These are phyloP conservation scores for Chondrus crispus DNA, from an alignment of 23 red algal species.

Conservation along the genomic window DNA sequence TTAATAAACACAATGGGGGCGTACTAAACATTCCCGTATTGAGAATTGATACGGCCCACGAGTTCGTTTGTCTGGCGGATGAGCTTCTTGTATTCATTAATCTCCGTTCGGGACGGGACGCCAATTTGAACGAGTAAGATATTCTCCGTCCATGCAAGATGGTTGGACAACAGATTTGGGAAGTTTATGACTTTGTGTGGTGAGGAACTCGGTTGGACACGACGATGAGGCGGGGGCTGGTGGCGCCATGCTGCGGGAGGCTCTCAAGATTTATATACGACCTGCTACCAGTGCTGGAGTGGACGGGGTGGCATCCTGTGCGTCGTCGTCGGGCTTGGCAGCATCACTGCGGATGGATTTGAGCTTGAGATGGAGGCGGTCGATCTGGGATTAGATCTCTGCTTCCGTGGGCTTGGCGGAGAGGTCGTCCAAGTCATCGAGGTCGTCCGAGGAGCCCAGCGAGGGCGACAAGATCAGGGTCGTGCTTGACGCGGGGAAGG, in stretches of 20 bases:
- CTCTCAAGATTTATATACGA: constrained; percentile 40
- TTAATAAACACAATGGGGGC: constrained; percentile 91
- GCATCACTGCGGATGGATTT: constrained; percentile 54
- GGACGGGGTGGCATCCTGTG: neutral
- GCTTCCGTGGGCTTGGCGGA: constrained; percentile 60
- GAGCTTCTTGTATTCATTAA: neutral
- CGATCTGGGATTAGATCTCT: constrained; percentile 77
- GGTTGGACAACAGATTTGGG: constrained; percentile 71
- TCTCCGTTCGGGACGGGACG: constrained; percentile 22
- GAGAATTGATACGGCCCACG: constrained; percentile 88
- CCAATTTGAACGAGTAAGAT: constrained; percentile 80
- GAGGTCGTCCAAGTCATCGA: constrained; percentile 30
- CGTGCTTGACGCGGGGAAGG: too few relatives aligned
- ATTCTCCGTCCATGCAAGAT: constrained; percentile 29
- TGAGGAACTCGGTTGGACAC: constrained; percentile 93
- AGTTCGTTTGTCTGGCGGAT: constrained; percentile 60
- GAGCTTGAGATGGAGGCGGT: constrained; percentile 72
- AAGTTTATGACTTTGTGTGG: constrained; percentile 90
- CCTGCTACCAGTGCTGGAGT: constrained; percentile 33
- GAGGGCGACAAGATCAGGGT: too few relatives aligned
- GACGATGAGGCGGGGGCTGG: constrained; percentile 62
- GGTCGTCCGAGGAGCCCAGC: too few relatives aligned
- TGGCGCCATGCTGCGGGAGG: neutral
- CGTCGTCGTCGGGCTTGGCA: constrained; percentile 21
- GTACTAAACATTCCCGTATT: constrained; percentile 70